Conservation (phyloP, 2,329 filamentous ascomycete genomes). For the Colletotrichum sp. region DNA sequence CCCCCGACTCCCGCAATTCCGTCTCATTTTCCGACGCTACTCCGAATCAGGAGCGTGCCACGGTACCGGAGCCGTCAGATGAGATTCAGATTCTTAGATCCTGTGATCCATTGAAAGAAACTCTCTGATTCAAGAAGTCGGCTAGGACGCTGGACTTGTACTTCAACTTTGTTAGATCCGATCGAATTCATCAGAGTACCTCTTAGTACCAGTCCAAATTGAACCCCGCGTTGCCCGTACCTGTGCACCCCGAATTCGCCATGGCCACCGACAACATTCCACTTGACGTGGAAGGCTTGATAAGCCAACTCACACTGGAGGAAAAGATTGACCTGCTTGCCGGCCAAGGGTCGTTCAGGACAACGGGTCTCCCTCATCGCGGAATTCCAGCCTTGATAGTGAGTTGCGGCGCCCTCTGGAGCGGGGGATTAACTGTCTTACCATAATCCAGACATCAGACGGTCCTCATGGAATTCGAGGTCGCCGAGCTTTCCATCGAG, state of each 20-base stretch:
- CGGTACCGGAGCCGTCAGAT: background rate
- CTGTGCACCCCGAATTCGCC: background rate
- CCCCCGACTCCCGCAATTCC: background rate
- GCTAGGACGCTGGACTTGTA: background rate
- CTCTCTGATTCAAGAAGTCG: background rate
- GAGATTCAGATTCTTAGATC: background rate
- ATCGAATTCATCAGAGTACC: background rate
- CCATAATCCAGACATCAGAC: background rate
- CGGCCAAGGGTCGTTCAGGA: slow-evolving; percentile 16
- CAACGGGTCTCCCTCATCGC: slow-evolving; percentile 17
- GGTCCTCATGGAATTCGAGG: slow-evolving; percentile 16
- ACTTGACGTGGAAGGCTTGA: slow-evolving; percentile 16
- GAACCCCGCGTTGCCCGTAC: background rate
- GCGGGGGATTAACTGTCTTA: background rate
- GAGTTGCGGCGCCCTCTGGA: background rate
- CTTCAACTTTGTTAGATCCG: background rate
- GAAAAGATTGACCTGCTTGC: slow-evolving; percentile 23
- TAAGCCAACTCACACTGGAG: slow-evolving; percentile 18
- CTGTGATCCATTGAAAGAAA: background rate
- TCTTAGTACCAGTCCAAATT: background rate
- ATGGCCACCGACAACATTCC: background rate
- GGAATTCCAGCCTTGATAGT: slow-evolving; percentile 13
- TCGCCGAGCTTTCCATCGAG: slow-evolving; percentile 7
- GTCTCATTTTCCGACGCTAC: slow-evolving; percentile 14
- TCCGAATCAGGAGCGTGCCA: slow-evolving; percentile 3